Evolutionary conservation across 257 asterid species (phyloP).

Genomic region (Solanum lycopersicoides): DNA sequence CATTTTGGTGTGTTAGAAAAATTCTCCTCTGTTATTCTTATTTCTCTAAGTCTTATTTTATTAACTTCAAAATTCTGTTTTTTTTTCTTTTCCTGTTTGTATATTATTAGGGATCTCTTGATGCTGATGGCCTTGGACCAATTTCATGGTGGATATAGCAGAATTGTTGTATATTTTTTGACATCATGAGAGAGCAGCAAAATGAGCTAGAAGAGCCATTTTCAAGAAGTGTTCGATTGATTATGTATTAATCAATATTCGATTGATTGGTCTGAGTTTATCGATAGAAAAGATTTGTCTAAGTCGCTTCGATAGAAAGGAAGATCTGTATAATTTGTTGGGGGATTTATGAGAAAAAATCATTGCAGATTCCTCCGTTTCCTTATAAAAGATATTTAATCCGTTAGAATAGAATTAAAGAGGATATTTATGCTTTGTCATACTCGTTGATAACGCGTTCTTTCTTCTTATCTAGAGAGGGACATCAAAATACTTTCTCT

Average conservation of each 20-base stretch:
- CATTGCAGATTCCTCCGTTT: not conserved
- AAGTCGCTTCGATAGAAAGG: not conserved
- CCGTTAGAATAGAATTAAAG: not conserved
- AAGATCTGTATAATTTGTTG: not conserved
- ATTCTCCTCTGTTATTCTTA: not conserved
- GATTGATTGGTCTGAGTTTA: not conserved
- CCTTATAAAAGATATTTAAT: not conserved
- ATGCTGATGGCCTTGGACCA: constrained; percentile 79
- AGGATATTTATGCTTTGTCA: not conserved
- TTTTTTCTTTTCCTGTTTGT: not conserved
- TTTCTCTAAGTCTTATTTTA: not conserved
- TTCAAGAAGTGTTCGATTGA: not conserved
- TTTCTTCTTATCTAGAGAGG: not conserved
- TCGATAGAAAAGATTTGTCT: not conserved
- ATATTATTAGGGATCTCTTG: constrained; percentile 57
- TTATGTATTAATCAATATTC: not conserved
- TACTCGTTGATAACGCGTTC: not conserved
- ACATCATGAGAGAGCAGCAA: not conserved
- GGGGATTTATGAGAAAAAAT: not conserved
- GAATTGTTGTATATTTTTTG: not conserved
- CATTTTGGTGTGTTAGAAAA: not conserved
- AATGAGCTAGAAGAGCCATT: not conserved
- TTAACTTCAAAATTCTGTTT: not conserved
- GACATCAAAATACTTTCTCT: not conserved
- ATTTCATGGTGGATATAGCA: constrained; percentile 65